These are phyloP conservation scores for Pisolithus thermaeus DNA, from an alignment of 1,284 basidiomycete species.

Conservation along the genomic window DNA sequence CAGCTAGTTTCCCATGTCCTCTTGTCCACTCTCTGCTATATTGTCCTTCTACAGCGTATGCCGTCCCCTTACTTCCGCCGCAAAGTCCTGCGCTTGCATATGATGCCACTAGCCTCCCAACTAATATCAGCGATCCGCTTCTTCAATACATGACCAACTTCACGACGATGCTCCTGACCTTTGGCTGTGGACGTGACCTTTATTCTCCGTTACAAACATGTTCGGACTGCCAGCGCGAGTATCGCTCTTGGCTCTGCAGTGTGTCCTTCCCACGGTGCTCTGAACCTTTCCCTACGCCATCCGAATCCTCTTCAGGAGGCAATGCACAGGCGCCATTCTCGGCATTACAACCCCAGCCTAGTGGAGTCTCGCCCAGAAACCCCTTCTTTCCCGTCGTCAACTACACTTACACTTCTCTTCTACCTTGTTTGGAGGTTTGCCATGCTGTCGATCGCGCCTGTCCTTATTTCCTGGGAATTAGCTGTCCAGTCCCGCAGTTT, in stretches of 20 bases:
- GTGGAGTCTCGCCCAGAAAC: constrained; percentile 38
- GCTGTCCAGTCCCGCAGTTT: constrained; percentile 59
- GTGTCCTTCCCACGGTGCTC: constrained; percentile 69
- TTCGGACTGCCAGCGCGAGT: constrained; percentile 68
- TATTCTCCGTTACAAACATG: constrained; percentile 79
- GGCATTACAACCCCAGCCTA: constrained; percentile 39
- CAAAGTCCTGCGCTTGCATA: constrained; percentile 38
- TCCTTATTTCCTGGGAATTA: constrained; percentile 66
- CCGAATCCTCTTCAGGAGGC: constrained; percentile 24
- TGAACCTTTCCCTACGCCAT: constrained; percentile 34
- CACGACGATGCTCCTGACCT: constrained; percentile 62
- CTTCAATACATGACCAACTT: constrained; percentile 65
- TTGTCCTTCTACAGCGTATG: constrained; percentile 69
- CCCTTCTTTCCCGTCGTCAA: constrained; percentile 40
- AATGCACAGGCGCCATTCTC: constrained; percentile 32
- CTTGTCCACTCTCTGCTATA: constrained; percentile 66
- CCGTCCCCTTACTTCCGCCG: constrained; percentile 57
- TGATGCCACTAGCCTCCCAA: constrained; percentile 49
- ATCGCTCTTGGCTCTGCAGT: constrained; percentile 76
- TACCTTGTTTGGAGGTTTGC: constrained; percentile 79
- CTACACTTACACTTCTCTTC: constrained; percentile 50
- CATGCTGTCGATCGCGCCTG: constrained; percentile 70
- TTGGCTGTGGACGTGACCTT: constrained; percentile 74
- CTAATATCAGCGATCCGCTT: constrained; percentile 43
- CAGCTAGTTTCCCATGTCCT: constrained; percentile 64